These are phyloP conservation scores for Hyparrhenia diplandra DNA, from an alignment of 176 grass and related monocot genomes.

Conservation along the genomic window DNA sequence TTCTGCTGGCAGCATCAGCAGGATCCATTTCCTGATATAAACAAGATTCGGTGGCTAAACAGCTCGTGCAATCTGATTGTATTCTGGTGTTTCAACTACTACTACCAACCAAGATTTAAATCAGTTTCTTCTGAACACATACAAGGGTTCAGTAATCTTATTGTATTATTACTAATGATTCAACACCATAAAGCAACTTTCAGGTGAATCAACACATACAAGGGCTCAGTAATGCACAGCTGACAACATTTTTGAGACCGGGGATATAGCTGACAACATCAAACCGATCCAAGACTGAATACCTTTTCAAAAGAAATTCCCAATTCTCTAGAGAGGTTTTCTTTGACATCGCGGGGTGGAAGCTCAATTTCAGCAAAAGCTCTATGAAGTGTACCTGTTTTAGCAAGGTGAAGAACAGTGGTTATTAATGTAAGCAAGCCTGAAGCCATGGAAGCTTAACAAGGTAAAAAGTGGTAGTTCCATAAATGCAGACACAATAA, in stretches of 20 bases:
- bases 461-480: not conserved
- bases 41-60: no score
- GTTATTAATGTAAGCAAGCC: not conserved
- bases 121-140: no score
- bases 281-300: not conserved
- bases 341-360: constrained; percentile 69
- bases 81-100: no score
- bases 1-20: not conserved
- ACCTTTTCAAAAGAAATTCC: constrained; percentile 89
- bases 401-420: constrained; percentile 16
- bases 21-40: not conserved
- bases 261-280: no score
- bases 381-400: constrained; percentile 64
- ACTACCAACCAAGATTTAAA: no score
- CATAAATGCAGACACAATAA: not conserved
- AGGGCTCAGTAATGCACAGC: not conserved
- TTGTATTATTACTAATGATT: constrained; percentile 11
- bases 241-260: constrained; percentile 23
- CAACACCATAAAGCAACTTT: not conserved
- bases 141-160: no score
- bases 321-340: constrained; percentile 72
- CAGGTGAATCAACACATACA: constrained; percentile 11
- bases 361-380: constrained; percentile 85
- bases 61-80: no score
- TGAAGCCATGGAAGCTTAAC: not conserved